Conservation (phyloP, 2,329 filamentous ascomycete genomes). For the Calonectria hawksworthii region DNA sequence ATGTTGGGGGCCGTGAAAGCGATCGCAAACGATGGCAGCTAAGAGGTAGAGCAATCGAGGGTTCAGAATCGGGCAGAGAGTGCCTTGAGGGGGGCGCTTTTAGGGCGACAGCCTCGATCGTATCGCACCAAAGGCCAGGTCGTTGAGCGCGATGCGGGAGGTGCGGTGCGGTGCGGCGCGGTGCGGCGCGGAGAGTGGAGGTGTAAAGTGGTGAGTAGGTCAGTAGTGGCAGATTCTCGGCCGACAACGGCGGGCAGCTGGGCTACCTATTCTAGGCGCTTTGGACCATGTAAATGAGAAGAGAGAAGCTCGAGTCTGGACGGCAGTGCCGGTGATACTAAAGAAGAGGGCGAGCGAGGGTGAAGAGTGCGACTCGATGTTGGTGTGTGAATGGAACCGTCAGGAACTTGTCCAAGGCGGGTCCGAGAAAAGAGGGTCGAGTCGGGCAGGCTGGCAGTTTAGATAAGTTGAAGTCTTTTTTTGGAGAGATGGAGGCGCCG, state of each 20-base stretch:
- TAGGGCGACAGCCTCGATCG: background rate
- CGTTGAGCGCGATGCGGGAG: conserved; percentile 7
- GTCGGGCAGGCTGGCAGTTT: conserved; percentile 9
- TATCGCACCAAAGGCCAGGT: background rate
- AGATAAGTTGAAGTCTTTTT: conserved; percentile 8
- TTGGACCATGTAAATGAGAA: background rate
- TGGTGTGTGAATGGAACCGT: conserved; percentile 24
- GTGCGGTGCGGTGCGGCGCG: conserved; percentile 12
- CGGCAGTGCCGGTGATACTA: background rate
- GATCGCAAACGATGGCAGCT: background rate
- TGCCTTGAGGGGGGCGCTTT: background rate
- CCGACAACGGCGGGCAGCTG: background rate
- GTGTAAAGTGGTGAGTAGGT: background rate
- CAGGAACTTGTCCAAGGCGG: conserved; percentile 19
- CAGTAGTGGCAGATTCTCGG: background rate
- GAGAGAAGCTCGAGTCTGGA: background rate
- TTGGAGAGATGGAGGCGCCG: conserved; percentile 23
- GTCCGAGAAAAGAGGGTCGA: conserved; percentile 14
- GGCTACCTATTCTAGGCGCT: conserved; percentile 4
- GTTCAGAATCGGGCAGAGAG: background rate
- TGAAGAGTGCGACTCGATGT: conserved; percentile 9
- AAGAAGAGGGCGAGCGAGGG: background rate
- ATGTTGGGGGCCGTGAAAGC: conserved; percentile 37
- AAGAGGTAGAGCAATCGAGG: conserved; percentile 10
- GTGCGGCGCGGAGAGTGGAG: conserved; percentile 10